Conservation (phyloP, 192 early-diverging fungal genomes). For the Dissophora globulifera region DNA sequence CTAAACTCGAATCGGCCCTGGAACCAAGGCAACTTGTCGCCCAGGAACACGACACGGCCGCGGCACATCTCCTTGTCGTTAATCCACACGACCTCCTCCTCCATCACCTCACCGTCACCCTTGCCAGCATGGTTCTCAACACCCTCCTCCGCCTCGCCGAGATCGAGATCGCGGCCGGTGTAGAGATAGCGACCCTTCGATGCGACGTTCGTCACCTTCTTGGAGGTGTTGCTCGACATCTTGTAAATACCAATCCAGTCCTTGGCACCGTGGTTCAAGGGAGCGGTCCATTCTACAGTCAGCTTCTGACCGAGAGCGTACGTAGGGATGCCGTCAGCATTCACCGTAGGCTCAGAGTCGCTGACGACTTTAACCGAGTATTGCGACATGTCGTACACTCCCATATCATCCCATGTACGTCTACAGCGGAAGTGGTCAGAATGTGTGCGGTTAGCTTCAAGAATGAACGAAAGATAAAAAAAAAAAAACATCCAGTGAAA, state of each 20-base stretch:
- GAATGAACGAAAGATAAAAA: not conserved
- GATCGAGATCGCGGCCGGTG: constrained; percentile 62
- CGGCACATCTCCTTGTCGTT: constrained; percentile 39
- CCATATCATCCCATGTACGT: constrained; percentile 54
- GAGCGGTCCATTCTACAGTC: constrained; percentile 78
- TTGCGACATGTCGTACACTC: constrained; percentile 52
- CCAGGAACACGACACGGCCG: constrained; percentile 67
- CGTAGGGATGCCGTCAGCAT: constrained; percentile 24
- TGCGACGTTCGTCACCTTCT: constrained; percentile 78
- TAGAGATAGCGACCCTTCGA: constrained; percentile 80
- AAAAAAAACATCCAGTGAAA: too few species aligned
- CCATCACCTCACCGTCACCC: constrained; percentile 45
- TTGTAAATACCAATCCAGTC: constrained; percentile 97
- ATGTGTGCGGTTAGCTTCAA: not conserved
- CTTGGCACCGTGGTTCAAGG: constrained; percentile 70
- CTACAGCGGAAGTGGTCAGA: not conserved
- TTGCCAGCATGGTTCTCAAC: constrained; percentile 61
- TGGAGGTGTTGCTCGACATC: constrained; percentile 78
- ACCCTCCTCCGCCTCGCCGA: constrained; percentile 63
- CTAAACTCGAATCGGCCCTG: constrained; percentile 91
- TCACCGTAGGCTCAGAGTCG: constrained; percentile 4
- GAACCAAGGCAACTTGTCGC: constrained; percentile 82
- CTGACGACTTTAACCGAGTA: constrained; percentile 54
- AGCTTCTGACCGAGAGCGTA: constrained; percentile 85
- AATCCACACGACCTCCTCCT: constrained; percentile 39